Base-by-base conservation (phyloP, 1,284 basidiomycete species). In the Rhodotorula sp. region DNA sequence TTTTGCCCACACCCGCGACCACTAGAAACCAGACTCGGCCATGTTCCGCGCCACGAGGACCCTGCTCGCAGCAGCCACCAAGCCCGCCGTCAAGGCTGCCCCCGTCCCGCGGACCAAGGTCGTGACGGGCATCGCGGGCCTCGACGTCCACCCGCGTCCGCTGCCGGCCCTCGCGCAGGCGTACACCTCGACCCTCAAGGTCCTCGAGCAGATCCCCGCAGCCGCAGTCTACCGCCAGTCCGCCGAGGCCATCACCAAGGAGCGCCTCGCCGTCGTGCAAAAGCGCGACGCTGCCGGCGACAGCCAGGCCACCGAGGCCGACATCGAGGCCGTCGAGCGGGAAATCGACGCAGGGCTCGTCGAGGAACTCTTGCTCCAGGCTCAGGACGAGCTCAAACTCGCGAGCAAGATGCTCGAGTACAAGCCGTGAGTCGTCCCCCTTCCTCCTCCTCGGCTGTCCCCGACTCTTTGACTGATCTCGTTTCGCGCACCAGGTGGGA, bases 221-320 rank as follows among this genome's bases (percentile, higher is more conserved):
- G 86, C 88, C 59, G 91, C 91, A 72, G 90, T 95, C 66, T 99
- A 97, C 84, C 88, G 92, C 69, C 95, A 97, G 83, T 90, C 92
- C 63, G 89, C 89, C 12, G 91, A 95, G 81, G 90, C 92, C 10
- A 85, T 97, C 76, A 93, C 91, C n/a, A 87, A 89, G 79, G 87
- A 89, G 80, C 90, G 93, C 79, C 86, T 97, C 73, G 85, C 84
- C 76, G 86, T 92, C 67, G 86, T 97, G 64, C 85, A 92, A 79
- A 81, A 82, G 66, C 39, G 39, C 10, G 39, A 43, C 10, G 29
- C 29, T 29, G 39, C 39, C 54, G 57, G 74, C 46, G 77, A 89
- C 88, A 47, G 69, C 47, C 31, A 87, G 87, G 63, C 89, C 86
- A 46, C 58, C 63, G 76, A 79, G 75, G 58, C 56, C 61, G 87